Conservation (phyloP, 2,329 filamentous ascomycete genomes). For the Epichloe elymi region DNA sequence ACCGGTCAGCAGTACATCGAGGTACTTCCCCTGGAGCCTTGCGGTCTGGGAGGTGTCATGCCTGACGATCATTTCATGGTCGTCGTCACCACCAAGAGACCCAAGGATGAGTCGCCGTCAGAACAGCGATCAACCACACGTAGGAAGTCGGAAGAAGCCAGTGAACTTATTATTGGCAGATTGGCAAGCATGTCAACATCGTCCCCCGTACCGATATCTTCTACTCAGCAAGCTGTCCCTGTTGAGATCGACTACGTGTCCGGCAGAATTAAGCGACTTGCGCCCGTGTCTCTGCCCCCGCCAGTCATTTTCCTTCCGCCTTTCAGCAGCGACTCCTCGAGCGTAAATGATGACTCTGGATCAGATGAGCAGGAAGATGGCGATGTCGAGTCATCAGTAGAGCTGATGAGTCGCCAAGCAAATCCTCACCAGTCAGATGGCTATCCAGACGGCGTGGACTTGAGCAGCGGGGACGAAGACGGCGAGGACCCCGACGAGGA, state of each 20-base stretch:
- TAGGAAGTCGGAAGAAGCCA: constrained; percentile 15
- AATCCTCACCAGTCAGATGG: constrained; percentile 27
- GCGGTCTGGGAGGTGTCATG: constrained; percentile 43
- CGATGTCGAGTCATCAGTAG: constrained; percentile 16
- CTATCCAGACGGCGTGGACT: constrained; percentile 26
- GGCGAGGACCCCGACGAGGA: constrained; percentile 26
- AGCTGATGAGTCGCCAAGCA: constrained; percentile 19
- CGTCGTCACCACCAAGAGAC: constrained; percentile 36
- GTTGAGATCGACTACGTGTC: constrained; percentile 34
- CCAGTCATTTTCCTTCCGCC: constrained; percentile 38
- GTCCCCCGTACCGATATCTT: constrained; percentile 16
- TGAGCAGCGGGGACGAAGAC: constrained; percentile 29
- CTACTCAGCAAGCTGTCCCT: background rate
- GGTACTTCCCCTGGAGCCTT: constrained; percentile 35
- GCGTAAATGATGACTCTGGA: constrained; percentile 16
- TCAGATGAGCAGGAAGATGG: constrained; percentile 17
- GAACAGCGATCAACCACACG: background rate
- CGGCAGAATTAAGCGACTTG: constrained; percentile 27
- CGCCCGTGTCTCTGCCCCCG: constrained; percentile 36
- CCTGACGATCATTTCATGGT: constrained; percentile 54
- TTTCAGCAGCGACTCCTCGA: constrained; percentile 28
- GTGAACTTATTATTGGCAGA: constrained; percentile 28
- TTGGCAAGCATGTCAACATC: constrained; percentile 29
- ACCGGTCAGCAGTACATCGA: constrained; percentile 25
- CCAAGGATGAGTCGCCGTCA: constrained; percentile 10